Conservation (phyloP, 345 rosid species). For the Pugionium cornutum region DNA sequence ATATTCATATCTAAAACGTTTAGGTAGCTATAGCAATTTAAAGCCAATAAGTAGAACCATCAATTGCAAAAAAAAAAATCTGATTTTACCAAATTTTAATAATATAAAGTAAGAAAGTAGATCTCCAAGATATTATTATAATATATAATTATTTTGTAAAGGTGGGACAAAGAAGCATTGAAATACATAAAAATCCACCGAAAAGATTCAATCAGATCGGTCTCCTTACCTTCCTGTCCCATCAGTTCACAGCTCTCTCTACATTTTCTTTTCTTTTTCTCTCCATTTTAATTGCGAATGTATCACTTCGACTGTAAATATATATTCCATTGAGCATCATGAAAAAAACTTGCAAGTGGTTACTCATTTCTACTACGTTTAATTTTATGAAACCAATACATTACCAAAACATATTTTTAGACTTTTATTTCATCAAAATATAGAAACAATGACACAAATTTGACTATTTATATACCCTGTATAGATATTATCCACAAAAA, state of each 20-base stretch:
- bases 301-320: background rate
- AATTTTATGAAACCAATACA: background rate
- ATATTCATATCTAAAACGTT: too few relatives aligned
- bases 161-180: too few relatives aligned
- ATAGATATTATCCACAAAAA: constrained; percentile 11
- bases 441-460: background rate
- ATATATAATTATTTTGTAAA: too few relatives aligned
- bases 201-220: constrained; percentile 38
- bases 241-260: constrained; percentile 22
- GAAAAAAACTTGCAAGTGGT: too few relatives aligned
- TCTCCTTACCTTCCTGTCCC: constrained; percentile 39
- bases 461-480: background rate
- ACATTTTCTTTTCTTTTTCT: constrained; percentile 11
- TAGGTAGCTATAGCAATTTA: too few relatives aligned
- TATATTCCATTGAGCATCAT: background rate
- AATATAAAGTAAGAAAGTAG: too few relatives aligned
- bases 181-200: constrained; percentile 37
- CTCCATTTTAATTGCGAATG: constrained; percentile 8
- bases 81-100: too few relatives aligned
- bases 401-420: background rate
- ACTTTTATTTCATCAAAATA: background rate
- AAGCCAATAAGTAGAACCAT: too few relatives aligned
- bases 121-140: too few relatives aligned
- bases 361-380: background rate
- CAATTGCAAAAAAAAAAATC: too few relatives aligned